Conservation (phyloP, 2,329 filamentous ascomycete genomes). For the Claviceps cyperi region DNA sequence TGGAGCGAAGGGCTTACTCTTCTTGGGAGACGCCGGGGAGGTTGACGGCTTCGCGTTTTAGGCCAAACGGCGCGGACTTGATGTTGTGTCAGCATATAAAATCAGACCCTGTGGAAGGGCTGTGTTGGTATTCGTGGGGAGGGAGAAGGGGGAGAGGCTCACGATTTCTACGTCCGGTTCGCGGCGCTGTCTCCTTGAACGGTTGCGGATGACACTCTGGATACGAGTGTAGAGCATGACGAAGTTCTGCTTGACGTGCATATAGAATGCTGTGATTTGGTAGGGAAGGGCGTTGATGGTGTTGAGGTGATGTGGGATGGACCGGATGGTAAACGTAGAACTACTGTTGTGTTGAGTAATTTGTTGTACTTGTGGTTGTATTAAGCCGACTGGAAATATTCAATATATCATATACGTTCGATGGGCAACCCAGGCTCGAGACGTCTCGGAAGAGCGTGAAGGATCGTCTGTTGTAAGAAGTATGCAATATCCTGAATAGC, state of each 20-base stretch:
- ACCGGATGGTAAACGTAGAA: too few relatives aligned
- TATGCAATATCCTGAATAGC: too few relatives aligned
- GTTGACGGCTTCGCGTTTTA: conserved; percentile 37
- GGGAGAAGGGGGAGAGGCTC: conserved; percentile 10
- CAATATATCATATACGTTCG: neutral
- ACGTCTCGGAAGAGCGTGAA: neutral
- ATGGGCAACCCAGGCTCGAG: neutral
- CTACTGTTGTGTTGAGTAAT: too few relatives aligned
- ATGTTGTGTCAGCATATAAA: neutral
- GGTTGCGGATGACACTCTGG: conserved; percentile 24
- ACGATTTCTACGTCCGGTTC: conserved; percentile 33
- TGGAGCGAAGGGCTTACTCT: conserved; percentile 30
- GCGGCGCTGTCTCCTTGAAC: conserved; percentile 27
- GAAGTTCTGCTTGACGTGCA: conserved; percentile 27
- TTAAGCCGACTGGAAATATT: too few relatives aligned
- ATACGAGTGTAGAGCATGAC: conserved; percentile 29
- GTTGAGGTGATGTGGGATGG: neutral
- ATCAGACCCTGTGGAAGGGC: too few relatives aligned
- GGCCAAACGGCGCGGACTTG: conserved; percentile 44
- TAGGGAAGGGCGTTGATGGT: neutral
- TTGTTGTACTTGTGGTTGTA: too few relatives aligned
- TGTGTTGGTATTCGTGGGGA: too few relatives aligned
- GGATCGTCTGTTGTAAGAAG: neutral
- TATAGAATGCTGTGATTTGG: conserved; percentile 4
- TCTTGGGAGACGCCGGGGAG: conserved; percentile 43